Percentiles rank a stretch among this genome's conserved stretches.
These are phyloP conservation scores for Aspergillus steynii DNA, from an alignment of 495 filamentous ascomycete genomes.

Conservation along the genomic window DNA sequence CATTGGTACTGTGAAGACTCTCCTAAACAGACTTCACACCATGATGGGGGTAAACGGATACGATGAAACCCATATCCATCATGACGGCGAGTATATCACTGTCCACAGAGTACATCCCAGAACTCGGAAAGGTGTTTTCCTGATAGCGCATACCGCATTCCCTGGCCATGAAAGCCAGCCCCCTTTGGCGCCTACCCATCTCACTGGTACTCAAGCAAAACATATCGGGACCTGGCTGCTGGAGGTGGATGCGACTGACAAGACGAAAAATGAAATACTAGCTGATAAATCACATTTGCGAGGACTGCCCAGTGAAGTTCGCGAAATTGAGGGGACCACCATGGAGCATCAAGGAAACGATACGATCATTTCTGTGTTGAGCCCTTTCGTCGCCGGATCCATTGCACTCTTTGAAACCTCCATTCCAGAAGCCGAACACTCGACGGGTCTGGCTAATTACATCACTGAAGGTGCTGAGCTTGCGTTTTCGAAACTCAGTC, in stretches of 20 bases:
- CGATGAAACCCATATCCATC: constrained; percentile 93
- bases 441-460: constrained; percentile 75
- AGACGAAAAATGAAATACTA: constrained; percentile 61
- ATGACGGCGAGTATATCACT: constrained; percentile 93
- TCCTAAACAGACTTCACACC: constrained; percentile 89
- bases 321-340: constrained; percentile 66
- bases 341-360: constrained; percentile 67
- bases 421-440: constrained; percentile 82
- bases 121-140: constrained; percentile 86
- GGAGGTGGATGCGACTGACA: constrained; percentile 71
- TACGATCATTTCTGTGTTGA: constrained; percentile 78
- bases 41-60: constrained; percentile 93
- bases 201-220: constrained; percentile 73
- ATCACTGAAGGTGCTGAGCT: constrained; percentile 78
- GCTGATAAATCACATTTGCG: constrained; percentile 68
- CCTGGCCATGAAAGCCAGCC: constrained; percentile 81
- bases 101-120: constrained; percentile 92
- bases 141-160: constrained; percentile 93
- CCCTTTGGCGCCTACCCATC: constrained; percentile 69
- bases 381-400: constrained; percentile 84
- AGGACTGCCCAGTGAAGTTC: constrained; percentile 79
- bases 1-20: constrained; percentile 84
- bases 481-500: constrained; percentile 69
- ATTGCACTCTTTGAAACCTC: constrained; percentile 95
- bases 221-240: constrained; percentile 86